phyloP scores from a whole-genome alignment of 2,329 filamentous ascomycete species.

The Colletotrichum sojae region DNA sequence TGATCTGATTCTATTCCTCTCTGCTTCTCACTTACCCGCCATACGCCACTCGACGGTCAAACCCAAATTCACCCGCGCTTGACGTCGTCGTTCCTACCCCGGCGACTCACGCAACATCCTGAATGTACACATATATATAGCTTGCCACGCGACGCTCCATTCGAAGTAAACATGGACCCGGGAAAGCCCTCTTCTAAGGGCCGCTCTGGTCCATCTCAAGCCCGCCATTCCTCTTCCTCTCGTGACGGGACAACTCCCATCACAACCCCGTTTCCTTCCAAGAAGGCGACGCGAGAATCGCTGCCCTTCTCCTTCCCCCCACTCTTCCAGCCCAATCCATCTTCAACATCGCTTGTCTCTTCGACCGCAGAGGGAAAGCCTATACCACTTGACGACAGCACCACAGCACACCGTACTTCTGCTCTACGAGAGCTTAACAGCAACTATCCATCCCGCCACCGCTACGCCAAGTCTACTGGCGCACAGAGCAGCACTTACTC shows the following conservation, averaged over 20 bases:
- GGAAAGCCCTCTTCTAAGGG: slow-evolving; percentile 22
- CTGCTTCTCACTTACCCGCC: slow-evolving; percentile 10
- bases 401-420: slow-evolving; percentile 69
- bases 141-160: slow-evolving; percentile 23
- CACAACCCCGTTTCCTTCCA: slow-evolving; percentile 37
- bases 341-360: slow-evolving; percentile 67
- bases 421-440: slow-evolving; percentile 72
- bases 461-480: slow-evolving; percentile 69
- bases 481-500: slow-evolving; percentile 72
- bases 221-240: slow-evolving; percentile 10
- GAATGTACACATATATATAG: slow-evolving; percentile 34
- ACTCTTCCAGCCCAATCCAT: slow-evolving; percentile 63
- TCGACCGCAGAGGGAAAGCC: slow-evolving; percentile 70
- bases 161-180: slow-evolving; percentile 34
- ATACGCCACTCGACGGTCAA: slow-evolving; percentile 28
- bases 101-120: slow-evolving; percentile 21
- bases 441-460: slow-evolving; percentile 70
- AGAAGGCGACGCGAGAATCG: slow-evolving; percentile 46
- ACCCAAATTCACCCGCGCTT: slow-evolving; percentile 17
- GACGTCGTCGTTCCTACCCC: slow-evolving; percentile 26
- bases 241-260: slow-evolving; percentile 12
- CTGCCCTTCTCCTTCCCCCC: slow-evolving; percentile 65
- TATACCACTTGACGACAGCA: slow-evolving; percentile 70
- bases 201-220: slow-evolving; percentile 31
- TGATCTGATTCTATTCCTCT: slow-evolving; percentile 29